Evolutionary conservation across 2,329 filamentous ascomycete genomes (phyloP), one percentile per base, ranked within the genome.

Genomic region (Paraphoma sp.): DNA sequence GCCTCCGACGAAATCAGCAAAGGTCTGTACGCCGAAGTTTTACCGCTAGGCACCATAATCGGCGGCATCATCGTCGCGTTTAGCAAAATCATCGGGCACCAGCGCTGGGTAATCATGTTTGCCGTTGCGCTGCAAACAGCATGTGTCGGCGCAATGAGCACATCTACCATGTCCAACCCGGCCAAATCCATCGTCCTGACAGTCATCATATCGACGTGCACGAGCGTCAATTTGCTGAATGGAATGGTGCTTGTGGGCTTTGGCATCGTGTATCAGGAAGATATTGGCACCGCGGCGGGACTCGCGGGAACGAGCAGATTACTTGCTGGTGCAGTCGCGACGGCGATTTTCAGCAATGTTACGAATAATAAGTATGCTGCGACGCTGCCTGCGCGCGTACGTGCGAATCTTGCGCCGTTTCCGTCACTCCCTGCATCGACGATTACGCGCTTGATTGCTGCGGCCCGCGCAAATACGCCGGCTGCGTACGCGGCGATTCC

Each of bases 251-350:
- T 72, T 3, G 67, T 72, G 4, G 68, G 69, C 9, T 70, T 71
- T 16, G 68, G 69, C 12, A 71, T 71, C 33, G 65, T 71, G 2
- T 67, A 69, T 31, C 69, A 72, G 45, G 65, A 71, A 48, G 68
- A 71, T 11, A 72, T 72, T 33, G 69, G 70, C n/a, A 72, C 69
- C 10, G 70, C 68, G 3, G 69, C 69, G 4, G 70, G 70, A 43
- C 64, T 72, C 1, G 67, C 69, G 2, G 69, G 68, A 29, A 71
- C 70, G n/a, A 66, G 61, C 5, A 65, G 69, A 5, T 60, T 73
- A 0, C 68, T 72, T 17, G 65, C 69, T 28, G 69, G 69, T 14
- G 69, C 68, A 6, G 57, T 72, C 10, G 69, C 70, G 30, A 73
- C 68, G 2, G 68, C 68, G 7, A 71, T 70, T 3, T 71, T 70